These are phyloP conservation scores for Pichia norvegensis DNA, from an alignment of 1,139 yeast genomes.

Conservation along the genomic window DNA sequence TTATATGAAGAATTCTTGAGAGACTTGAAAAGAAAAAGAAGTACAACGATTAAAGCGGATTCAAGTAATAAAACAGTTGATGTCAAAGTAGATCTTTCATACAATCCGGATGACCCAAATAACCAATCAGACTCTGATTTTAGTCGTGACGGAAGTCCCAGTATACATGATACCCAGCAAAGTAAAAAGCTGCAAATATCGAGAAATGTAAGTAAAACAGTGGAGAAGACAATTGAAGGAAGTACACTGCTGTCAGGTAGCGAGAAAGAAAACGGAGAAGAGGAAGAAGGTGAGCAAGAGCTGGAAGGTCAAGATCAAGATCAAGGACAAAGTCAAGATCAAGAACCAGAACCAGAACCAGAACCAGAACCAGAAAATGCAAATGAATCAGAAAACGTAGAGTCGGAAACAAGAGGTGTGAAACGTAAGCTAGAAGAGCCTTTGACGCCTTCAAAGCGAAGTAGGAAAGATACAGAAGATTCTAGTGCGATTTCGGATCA, in stretches of 20 bases:
- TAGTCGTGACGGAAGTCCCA: not conserved
- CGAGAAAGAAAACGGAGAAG: not conserved
- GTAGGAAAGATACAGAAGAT: slow-evolving; percentile 3
- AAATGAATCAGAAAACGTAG: no score
- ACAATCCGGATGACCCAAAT: not conserved
- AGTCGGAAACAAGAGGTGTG: not conserved
- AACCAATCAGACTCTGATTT: not conserved
- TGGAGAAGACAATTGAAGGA: slow-evolving; percentile 3
- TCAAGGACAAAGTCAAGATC: not conserved
- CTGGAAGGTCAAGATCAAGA: not conserved
- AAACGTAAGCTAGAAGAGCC: not conserved
- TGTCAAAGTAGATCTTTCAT: not conserved
- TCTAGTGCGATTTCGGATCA: not conserved
- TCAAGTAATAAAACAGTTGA: not conserved
- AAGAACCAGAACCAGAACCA: no score
- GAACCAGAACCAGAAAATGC: no score
- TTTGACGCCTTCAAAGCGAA: not conserved
- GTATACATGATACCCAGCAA: slow-evolving; percentile 9
- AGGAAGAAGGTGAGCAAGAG: not conserved
- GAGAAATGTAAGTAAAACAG: slow-evolving; percentile 3
- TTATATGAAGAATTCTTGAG: slow-evolving; percentile 24
- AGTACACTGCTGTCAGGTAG: not conserved
- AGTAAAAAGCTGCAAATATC: slow-evolving; percentile 9
- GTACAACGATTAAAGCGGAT: not conserved
- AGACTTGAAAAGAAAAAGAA: slow-evolving; percentile 10